Conservation (phyloP, 2,329 filamentous ascomycete genomes). For the Bimuria novae-zelandiae region DNA sequence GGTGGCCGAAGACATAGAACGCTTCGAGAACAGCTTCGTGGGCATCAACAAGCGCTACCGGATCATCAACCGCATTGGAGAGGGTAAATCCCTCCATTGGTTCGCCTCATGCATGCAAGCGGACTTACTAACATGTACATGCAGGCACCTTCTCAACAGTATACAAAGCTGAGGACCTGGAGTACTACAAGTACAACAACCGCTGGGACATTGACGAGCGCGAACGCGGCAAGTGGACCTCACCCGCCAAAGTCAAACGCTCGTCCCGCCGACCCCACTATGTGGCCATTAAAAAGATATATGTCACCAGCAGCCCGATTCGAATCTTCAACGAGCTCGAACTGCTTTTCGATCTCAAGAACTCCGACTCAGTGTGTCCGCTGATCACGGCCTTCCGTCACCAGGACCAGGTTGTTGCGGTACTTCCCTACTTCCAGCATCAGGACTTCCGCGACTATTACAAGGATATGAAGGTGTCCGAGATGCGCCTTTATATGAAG, state of each 20-base stretch:
- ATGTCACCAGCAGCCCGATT: slow-evolving; percentile 91
- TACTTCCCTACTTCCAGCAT: slow-evolving; percentile 94
- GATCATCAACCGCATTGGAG: slow-evolving; percentile 94
- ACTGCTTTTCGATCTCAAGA: slow-evolving; percentile 82
- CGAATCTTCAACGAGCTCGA: slow-evolving; percentile 97
- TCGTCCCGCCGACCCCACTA: slow-evolving; percentile 65
- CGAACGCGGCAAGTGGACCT: slow-evolving; percentile 67
- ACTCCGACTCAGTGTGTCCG: slow-evolving; percentile 85
- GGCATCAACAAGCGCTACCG: slow-evolving; percentile 84
- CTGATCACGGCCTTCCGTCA: slow-evolving; percentile 96
- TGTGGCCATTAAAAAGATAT: slow-evolving; percentile 99
- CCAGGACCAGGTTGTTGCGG: slow-evolving; percentile 91
- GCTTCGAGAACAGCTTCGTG: slow-evolving; percentile 78
- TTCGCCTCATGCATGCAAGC: slow-evolving; percentile 31
- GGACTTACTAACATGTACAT: slow-evolving; percentile 28
- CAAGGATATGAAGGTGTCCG: slow-evolving; percentile 80
- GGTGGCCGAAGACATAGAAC: slow-evolving; percentile 85
- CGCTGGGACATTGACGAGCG: slow-evolving; percentile 79
- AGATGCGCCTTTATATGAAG: slow-evolving; percentile 88
- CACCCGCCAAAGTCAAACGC: slow-evolving; percentile 65
- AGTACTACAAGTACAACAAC: slow-evolving; percentile 82
- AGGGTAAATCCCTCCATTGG: slow-evolving; percentile 64
- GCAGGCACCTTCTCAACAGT: slow-evolving; percentile 96
- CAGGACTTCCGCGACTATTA: slow-evolving; percentile 96
- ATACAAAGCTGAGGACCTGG: slow-evolving; percentile 94